A percentile compares a stretch with the other conserved stretches of the same genome.
phyloP scores from a whole-genome alignment of 1,284 basidiomycete species.

The Wallemia ichthyophaga region DNA sequence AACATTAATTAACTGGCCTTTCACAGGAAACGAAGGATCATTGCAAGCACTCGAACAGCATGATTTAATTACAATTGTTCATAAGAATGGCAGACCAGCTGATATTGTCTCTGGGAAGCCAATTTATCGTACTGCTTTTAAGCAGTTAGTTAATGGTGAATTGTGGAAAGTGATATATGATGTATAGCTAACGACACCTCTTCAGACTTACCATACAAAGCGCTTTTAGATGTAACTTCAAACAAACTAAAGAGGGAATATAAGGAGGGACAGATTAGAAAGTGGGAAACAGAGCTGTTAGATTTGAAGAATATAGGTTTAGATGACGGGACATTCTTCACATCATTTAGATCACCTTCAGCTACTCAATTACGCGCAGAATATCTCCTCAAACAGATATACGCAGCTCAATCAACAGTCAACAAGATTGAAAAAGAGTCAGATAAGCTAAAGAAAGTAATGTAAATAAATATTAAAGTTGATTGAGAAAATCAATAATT shows the following conservation, averaged over 20 bases:
- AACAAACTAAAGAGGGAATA: slow-evolving; percentile 40
- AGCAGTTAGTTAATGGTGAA: slow-evolving; percentile 40
- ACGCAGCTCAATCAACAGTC: slow-evolving; percentile 31
- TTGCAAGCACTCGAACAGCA: slow-evolving; percentile 64
- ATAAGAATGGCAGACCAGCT: slow-evolving; percentile 50
- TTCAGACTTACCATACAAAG: slow-evolving; percentile 44
- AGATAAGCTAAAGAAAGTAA: slow-evolving; percentile 31
- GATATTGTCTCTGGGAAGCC: slow-evolving; percentile 67
- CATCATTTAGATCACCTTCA: slow-evolving; percentile 19
- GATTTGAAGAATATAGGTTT: slow-evolving; percentile 28
- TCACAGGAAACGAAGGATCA: slow-evolving; percentile 62
- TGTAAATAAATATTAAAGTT: slow-evolving; percentile 4
- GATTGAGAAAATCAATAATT: background rate
- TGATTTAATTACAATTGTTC: slow-evolving; percentile 54
- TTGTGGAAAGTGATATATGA: slow-evolving; percentile 2
- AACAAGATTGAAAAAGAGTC: slow-evolving; percentile 37
- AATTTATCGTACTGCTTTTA: slow-evolving; percentile 57
- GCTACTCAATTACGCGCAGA: slow-evolving; percentile 31
- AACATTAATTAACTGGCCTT: slow-evolving; percentile 51
- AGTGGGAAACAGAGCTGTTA: slow-evolving; percentile 44
- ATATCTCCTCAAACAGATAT: slow-evolving; percentile 46
- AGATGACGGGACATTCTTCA: slow-evolving; percentile 13
- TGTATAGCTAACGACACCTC: background rate
- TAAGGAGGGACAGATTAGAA: slow-evolving; percentile 32
- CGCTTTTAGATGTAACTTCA: slow-evolving; percentile 47